A percentile compares a stretch with the other conserved stretches of the same genome.
Conservation (phyloP, 1,284 basidiomycete genomes). For the Puccinia sorghi region DNA sequence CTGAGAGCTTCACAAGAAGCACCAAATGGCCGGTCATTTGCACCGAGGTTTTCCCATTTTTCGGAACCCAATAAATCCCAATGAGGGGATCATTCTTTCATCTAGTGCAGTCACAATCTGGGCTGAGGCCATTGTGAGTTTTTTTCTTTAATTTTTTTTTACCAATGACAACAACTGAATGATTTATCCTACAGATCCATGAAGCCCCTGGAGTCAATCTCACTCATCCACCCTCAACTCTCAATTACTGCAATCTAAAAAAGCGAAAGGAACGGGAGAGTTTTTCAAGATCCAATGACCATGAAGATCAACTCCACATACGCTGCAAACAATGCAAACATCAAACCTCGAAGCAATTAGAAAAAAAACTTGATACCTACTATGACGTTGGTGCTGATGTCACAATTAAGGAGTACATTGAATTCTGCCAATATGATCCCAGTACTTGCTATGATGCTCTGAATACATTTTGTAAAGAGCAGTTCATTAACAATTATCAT, state of each 20-base stretch:
- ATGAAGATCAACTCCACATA: no score
- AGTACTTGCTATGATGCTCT: not conserved
- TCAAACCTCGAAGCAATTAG: not conserved
- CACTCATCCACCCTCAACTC: not conserved
- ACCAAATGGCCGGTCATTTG: not conserved
- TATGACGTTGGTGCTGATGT: not conserved
- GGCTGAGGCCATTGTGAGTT: conserved; percentile 6
- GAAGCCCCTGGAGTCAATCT: not conserved
- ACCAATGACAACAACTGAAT: not conserved
- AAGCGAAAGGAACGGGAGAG: not conserved
- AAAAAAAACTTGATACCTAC: not conserved
- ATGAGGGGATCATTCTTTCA: not conserved
- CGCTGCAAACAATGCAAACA: not conserved
- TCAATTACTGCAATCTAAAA: not conserved
- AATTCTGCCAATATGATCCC: not conserved
- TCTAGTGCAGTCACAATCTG: not conserved
- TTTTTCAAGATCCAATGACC: not conserved
- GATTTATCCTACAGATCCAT: not conserved
- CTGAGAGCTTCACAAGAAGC: not conserved
- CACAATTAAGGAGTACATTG: not conserved
- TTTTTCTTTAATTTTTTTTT: not conserved
- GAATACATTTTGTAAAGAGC: not conserved
- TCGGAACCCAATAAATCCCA: not conserved
- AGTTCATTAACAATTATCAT: not conserved
- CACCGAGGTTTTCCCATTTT: not conserved